These are phyloP conservation scores for Danielia reshetovae DNA, from an alignment of 805 yeast species.

Conservation along the genomic window DNA sequence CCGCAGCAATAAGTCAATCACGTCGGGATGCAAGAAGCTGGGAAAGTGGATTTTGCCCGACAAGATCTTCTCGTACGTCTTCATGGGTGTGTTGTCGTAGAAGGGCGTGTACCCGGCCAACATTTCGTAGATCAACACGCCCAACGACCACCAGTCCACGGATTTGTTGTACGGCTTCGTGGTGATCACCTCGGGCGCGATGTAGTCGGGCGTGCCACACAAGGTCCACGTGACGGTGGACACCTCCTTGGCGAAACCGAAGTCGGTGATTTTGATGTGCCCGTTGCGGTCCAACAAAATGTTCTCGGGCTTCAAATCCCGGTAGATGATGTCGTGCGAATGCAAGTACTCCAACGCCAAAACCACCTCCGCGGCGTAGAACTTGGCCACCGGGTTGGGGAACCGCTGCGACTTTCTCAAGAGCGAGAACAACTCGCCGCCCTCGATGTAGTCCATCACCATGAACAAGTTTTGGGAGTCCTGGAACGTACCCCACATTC, in stretches of 20 bases:
- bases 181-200: conserved; percentile 64
- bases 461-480: conserved; percentile 53
- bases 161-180: conserved; percentile 60
- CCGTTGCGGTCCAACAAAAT: conserved; percentile 56
- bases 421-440: conserved; percentile 56
- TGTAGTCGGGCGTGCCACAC: conserved; percentile 64
- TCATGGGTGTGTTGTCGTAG: conserved; percentile 61
- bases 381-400: conserved; percentile 61
- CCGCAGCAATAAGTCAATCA: conserved; percentile 45
- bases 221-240: conserved; percentile 56
- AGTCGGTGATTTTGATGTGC: conserved; percentile 57
- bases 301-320: conserved; percentile 61
- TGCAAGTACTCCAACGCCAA: conserved; percentile 57
- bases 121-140: conserved; percentile 59
- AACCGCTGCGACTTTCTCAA: conserved; percentile 55
- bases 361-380: conserved; percentile 60
- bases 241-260: conserved; percentile 63
- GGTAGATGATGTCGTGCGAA: conserved; percentile 54
- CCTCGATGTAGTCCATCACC: conserved; percentile 66
- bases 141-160: conserved; percentile 66
- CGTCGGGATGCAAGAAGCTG: conserved; percentile 51
- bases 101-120: conserved; percentile 60
- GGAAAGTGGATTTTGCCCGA: conserved; percentile 53
- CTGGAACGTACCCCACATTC: conserved; percentile 69
- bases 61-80: conserved; percentile 56